Conservation (phyloP, 2,329 filamentous ascomycete genomes). For the Colletotrichum viniferum region DNA sequence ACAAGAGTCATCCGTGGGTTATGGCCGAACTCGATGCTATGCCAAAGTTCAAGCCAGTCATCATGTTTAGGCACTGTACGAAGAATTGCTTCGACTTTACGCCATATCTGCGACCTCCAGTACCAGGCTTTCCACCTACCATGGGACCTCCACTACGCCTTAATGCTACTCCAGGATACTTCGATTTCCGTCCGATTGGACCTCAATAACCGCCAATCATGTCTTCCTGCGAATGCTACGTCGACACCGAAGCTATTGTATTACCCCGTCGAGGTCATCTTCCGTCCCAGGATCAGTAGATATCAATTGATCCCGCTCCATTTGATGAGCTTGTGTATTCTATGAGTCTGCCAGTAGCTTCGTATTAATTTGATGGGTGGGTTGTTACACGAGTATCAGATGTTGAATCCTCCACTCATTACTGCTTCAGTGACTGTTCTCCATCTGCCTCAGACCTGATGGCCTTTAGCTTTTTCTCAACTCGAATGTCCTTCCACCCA, state of each 20-base stretch:
- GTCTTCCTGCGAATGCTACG: neutral
- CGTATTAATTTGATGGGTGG: neutral
- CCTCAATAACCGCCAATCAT: fast-evolving
- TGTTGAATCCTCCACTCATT: fast-evolving
- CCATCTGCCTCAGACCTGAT: neutral
- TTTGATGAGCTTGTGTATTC: fast-evolving
- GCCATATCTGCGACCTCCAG: neutral
- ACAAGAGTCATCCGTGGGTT: neutral
- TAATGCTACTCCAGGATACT: neutral
- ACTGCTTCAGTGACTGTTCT: neutral
- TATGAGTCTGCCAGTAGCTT: neutral
- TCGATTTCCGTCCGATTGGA: neutral
- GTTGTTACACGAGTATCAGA: neutral
- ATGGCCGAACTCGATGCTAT: neutral
- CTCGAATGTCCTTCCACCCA: slow-evolving; percentile 50
- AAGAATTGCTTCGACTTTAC: neutral
- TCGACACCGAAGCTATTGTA: fast-evolving
- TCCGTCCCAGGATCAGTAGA: neutral
- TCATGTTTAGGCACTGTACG: neutral
- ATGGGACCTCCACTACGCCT: neutral
- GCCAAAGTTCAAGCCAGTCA: neutral
- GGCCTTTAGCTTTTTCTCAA: slow-evolving; percentile 25
- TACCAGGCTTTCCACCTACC: neutral
- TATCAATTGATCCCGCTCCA: neutral
- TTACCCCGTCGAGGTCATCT: neutral